A percentile compares a stretch with the other conserved stretches of the same genome.
Evolutionary conservation across 2,329 filamentous ascomycete genomes (phyloP).

Genomic region (Fusarium anguioides): DNA sequence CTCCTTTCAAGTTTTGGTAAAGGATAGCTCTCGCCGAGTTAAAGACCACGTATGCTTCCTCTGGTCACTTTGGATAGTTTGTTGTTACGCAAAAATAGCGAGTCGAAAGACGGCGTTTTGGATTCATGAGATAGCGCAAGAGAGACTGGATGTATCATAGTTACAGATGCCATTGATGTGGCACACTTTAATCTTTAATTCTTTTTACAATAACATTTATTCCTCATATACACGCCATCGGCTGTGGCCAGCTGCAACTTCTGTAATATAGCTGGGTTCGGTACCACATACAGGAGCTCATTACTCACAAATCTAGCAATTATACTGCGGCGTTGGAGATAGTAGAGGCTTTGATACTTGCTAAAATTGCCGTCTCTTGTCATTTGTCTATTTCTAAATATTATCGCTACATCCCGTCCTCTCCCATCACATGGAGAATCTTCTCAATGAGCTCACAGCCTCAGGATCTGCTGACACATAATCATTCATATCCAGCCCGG

Average conservation of each 20-base stretch:
- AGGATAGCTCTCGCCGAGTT: not conserved
- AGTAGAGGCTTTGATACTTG: too few relatives aligned
- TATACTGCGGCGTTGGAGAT: too few relatives aligned
- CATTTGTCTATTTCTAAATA: not conserved
- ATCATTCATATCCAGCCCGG: constrained; percentile 1
- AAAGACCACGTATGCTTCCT: not conserved
- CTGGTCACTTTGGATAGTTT: not conserved
- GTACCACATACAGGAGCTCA: too few relatives aligned
- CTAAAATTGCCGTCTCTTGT: not conserved
- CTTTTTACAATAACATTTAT: not conserved
- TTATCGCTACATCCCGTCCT: not conserved
- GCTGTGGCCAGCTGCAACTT: not conserved
- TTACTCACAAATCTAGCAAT: too few relatives aligned
- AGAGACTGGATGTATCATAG: constrained; percentile 16
- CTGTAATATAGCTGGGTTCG: too few relatives aligned
- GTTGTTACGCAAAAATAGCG: not conserved
- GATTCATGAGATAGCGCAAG: constrained; percentile 12
- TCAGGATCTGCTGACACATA: constrained; percentile 1
- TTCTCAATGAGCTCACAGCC: constrained; percentile 12
- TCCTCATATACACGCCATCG: not conserved
- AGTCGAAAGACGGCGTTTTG: constrained; percentile 11
- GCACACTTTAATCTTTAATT: constrained; percentile 12
- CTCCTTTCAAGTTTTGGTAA: constrained; percentile 31
- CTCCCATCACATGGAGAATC: constrained; percentile 19
- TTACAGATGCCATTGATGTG: constrained; percentile 4